phyloP scores from a whole-genome alignment of 257 asterid species.

The Handroanthus guayacan region DNA sequence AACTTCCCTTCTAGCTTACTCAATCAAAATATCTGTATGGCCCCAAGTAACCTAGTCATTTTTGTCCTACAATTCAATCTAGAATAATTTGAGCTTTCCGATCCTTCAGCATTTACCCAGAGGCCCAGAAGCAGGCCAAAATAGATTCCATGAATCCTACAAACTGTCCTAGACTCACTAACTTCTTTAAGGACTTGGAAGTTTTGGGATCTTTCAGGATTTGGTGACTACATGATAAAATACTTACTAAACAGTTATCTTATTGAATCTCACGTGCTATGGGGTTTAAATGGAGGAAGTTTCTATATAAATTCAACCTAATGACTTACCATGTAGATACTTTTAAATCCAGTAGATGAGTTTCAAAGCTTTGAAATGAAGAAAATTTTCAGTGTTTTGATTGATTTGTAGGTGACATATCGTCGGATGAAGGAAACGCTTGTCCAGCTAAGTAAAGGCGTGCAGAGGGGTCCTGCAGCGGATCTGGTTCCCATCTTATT shows the following conservation, averaged over 20 bases:
- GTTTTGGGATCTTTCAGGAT: conserved; percentile 25
- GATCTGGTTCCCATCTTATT: conserved; percentile 92
- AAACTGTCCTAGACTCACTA: conserved; percentile 13
- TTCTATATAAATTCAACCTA: conserved; percentile 13
- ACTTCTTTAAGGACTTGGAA: conserved; percentile 23
- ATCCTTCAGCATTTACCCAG: conserved; percentile 12
- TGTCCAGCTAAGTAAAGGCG: conserved; percentile 90
- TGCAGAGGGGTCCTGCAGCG: conserved; percentile 88
- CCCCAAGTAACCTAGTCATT: conserved; percentile 12
- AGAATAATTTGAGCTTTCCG: conserved; percentile 3
- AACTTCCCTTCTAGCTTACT: conserved; percentile 14
- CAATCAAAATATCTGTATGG: conserved; percentile 6
- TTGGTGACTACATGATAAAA: not conserved
- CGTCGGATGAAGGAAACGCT: conserved; percentile 92
- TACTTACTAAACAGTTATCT: conserved; percentile 1
- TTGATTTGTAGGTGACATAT: conserved; percentile 77
- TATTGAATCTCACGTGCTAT: conserved; percentile 1
- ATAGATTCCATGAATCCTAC: conserved; percentile 1
- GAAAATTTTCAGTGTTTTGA: conserved; percentile 23
- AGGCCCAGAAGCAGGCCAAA: not conserved
- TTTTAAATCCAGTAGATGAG: conserved; percentile 12
- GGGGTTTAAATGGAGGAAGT: conserved; percentile 25
- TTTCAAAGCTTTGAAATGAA: conserved; percentile 20
- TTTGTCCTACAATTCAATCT: conserved; percentile 7
- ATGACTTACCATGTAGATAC: not conserved